Conservation (phyloP, 78 protist species). For the Dictyostelium capitatum region DNA sequence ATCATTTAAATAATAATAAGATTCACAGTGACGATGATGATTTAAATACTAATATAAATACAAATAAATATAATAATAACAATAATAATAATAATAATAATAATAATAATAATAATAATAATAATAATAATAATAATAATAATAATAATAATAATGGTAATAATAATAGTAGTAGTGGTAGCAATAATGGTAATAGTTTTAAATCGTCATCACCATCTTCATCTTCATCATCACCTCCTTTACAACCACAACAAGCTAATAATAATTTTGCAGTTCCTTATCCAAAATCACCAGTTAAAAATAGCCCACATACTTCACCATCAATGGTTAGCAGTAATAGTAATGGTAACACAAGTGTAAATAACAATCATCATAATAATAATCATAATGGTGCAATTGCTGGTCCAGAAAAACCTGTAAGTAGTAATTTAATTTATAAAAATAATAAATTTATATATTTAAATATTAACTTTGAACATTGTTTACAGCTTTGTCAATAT, state of each 20-base stretch:
- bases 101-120: neutral
- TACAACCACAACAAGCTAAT: neutral
- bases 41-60: neutral
- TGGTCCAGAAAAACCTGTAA: constrained; percentile 9
- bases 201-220: too few species aligned
- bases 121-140: neutral
- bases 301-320: neutral
- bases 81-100: neutral
- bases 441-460: neutral
- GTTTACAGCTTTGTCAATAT: neutral
- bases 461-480: neutral
- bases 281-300: constrained; percentile 1
- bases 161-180: neutral
- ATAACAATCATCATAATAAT: neutral
- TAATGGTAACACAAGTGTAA: neutral
- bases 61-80: neutral
- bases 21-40: neutral
- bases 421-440: neutral
- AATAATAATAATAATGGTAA: neutral
- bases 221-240: neutral
- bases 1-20: constrained; percentile 8
- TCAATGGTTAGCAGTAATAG: neutral
- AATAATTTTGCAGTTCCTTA: constrained; percentile 11
- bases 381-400: neutral
- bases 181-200: neutral